Percentiles rank a stretch among this genome's conserved stretches.
Evolutionary conservation across 768 basidiomycete genomes (phyloP).

Genomic region (Fomitopsis pulvina): DNA sequence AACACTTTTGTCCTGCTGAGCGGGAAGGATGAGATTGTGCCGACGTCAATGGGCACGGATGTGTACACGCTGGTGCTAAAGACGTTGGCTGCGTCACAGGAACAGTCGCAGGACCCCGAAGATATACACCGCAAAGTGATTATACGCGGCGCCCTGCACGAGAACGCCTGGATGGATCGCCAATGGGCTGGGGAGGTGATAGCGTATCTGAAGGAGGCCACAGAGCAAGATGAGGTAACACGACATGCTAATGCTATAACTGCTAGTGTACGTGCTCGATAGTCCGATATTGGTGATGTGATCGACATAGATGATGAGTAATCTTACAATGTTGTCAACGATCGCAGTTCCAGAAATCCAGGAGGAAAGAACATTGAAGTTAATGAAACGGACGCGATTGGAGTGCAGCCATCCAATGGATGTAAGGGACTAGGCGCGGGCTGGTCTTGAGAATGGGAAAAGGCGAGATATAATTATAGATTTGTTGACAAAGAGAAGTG

Average conservation of each 20-base stretch:
- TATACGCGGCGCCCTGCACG: slow-evolving; percentile 30
- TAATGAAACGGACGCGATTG: background rate
- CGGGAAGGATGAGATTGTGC: slow-evolving; percentile 42
- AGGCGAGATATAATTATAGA: slow-evolving; percentile 4
- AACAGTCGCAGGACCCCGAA: slow-evolving; percentile 24
- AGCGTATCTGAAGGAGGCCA: slow-evolving; percentile 13
- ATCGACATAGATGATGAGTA: background rate
- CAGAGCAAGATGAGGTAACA: background rate
- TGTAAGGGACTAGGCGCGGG: background rate
- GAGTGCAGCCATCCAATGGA: background rate
- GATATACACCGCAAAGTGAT: slow-evolving; percentile 14
- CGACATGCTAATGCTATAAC: background rate
- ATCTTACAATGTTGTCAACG: background rate
- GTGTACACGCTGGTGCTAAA: slow-evolving; percentile 17
- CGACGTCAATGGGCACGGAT: slow-evolving; percentile 28
- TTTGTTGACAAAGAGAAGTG: slow-evolving; percentile 7
- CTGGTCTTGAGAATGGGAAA: slow-evolving; percentile 2
- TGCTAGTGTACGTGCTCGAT: background rate
- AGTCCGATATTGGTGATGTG: background rate
- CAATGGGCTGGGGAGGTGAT: slow-evolving; percentile 24
- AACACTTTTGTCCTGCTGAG: slow-evolving; percentile 32
- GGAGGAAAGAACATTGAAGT: background rate
- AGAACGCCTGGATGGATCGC: slow-evolving; percentile 29
- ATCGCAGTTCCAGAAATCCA: background rate
- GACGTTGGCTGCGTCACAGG: slow-evolving; percentile 10